phyloP scores from a whole-genome alignment of 768 basidiomycete species.

The Termitomyces eurrhizus region DNA sequence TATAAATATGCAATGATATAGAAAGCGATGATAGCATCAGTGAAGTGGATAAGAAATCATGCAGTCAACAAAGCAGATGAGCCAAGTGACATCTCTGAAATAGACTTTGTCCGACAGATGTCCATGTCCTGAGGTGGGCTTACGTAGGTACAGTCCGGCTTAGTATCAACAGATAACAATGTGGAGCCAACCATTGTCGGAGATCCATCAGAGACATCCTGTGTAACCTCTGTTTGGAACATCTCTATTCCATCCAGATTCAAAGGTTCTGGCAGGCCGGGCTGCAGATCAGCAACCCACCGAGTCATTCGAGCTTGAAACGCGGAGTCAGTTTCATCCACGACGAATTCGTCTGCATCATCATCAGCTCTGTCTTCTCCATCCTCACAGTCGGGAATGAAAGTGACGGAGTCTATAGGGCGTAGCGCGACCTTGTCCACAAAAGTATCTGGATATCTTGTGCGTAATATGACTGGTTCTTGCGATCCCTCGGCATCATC shows the following conservation, averaged over 20 bases:
- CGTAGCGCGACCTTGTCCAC: not conserved
- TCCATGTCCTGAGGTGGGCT: not conserved
- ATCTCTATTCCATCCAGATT: not conserved
- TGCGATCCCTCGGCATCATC: not conserved
- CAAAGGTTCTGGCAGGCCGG: not conserved
- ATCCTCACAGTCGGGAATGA: not conserved
- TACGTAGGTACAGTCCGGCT: not conserved
- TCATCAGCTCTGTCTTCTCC: not conserved
- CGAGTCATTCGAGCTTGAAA: not conserved
- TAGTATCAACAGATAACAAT: not conserved
- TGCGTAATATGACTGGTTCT: not conserved
- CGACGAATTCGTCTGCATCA: not conserved
- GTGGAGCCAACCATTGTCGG: not conserved
- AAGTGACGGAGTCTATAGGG: not conserved
- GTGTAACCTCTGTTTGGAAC: not conserved
- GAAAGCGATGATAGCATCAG: not conserved
- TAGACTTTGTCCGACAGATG: not conserved
- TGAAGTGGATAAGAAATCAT: too few species aligned
- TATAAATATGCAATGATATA: not conserved
- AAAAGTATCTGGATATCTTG: too few species aligned
- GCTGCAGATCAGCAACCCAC: not conserved
- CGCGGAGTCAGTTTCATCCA: not conserved
- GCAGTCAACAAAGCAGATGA: not conserved
- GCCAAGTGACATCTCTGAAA: not conserved
- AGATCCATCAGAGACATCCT: not conserved